Percentiles rank a stretch among this genome's conserved stretches.
Conservation (phyloP, 2,329 filamentous ascomycete species). For the Metarhizium guizhouense region DNA sequence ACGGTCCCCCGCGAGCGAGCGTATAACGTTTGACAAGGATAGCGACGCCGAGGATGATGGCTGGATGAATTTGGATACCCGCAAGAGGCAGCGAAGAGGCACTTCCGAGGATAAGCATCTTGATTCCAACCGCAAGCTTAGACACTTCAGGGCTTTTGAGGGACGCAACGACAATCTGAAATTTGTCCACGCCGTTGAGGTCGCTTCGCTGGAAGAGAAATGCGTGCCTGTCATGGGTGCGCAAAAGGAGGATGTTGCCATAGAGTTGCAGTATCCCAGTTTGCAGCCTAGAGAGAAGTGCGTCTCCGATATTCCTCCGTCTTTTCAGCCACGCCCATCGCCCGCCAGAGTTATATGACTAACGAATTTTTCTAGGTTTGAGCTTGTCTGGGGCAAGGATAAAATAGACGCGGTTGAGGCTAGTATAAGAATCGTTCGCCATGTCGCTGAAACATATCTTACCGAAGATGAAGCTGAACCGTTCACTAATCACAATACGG, state of each 20-base stretch:
- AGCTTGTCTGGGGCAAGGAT: conserved; percentile 70
- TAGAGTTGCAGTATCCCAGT: conserved; percentile 81
- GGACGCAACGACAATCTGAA: conserved; percentile 29
- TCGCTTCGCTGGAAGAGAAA: conserved; percentile 41
- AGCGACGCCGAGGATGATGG: conserved; percentile 44
- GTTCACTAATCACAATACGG: conserved; percentile 63
- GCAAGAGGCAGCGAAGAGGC: conserved; percentile 38
- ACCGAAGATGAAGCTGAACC: conserved; percentile 57
- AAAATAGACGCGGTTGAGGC: conserved; percentile 69
- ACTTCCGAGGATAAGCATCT: conserved; percentile 30
- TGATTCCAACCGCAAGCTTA: conserved; percentile 38
- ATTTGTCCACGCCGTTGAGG: conserved; percentile 51
- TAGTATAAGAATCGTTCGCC: conserved; percentile 60
- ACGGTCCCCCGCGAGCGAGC: conserved; percentile 37
- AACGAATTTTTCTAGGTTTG: conserved; percentile 26
- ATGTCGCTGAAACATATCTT: conserved; percentile 68
- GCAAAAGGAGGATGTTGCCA: conserved; percentile 42
- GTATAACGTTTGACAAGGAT: conserved; percentile 40
- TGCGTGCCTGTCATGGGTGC: conserved; percentile 42
- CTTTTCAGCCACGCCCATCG: not conserved
- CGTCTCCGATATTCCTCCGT: conserved; percentile 10
- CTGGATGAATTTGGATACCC: conserved; percentile 38
- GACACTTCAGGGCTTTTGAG: conserved; percentile 36
- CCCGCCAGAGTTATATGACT: not conserved
- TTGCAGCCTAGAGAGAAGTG: conserved; percentile 59